Evolutionary conservation across 345 rosid genomes (phyloP).

Genomic region (Aurinia saxatilis): DNA sequence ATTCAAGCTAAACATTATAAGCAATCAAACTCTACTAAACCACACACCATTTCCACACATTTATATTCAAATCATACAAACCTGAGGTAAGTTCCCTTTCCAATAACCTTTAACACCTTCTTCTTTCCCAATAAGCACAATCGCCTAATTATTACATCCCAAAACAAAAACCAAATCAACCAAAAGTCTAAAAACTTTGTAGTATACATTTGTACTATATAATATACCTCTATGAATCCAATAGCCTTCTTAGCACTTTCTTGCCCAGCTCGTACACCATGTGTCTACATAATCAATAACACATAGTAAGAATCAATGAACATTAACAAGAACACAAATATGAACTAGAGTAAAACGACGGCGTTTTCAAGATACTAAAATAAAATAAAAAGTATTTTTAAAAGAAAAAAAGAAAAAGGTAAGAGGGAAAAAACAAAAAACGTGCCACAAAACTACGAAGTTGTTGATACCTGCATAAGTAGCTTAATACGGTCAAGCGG

Average conservation of each 20-base stretch:
- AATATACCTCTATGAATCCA: constrained; percentile 73
- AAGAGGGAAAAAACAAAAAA: constrained; percentile 1
- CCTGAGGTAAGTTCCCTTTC: constrained; percentile 99
- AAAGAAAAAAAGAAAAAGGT: too few species aligned
- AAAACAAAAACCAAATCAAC: neutral
- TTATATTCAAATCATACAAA: constrained; percentile 14
- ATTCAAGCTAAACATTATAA: constrained; percentile 16
- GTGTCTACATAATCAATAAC: constrained; percentile 45
- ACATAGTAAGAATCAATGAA: neutral
- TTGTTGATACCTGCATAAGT: constrained; percentile 74
- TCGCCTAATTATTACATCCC: constrained; percentile 48
- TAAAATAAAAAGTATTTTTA: too few species aligned
- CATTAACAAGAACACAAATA: too few species aligned
- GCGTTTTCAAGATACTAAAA: too few species aligned
- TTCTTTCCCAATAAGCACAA: constrained; percentile 65
- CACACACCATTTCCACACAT: neutral
- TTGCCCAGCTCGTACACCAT: constrained; percentile 76
- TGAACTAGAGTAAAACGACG: constrained; percentile 11
- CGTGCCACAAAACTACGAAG: constrained; percentile 30
- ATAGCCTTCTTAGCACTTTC: constrained; percentile 76
- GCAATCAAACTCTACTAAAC: neutral
- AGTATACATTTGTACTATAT: too few species aligned
- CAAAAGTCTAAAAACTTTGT: too few species aligned
- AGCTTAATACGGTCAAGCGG: constrained; percentile 94
- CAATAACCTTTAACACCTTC: constrained; percentile 95